phyloP scores from a whole-genome alignment of 306 rosid species.

The Ormosia semicastrata region DNA sequence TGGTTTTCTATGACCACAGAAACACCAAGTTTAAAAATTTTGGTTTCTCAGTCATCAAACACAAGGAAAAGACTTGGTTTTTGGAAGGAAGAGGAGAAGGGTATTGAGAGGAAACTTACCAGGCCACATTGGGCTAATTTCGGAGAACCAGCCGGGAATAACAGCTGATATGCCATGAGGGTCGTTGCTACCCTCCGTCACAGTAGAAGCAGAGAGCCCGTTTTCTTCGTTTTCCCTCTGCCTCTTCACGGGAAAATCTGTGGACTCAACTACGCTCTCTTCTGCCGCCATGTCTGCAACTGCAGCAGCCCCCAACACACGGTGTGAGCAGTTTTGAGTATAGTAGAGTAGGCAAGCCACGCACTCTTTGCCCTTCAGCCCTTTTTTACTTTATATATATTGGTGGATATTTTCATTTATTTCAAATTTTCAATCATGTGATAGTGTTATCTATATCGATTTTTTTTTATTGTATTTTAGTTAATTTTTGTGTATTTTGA shows the following conservation, averaged over 20 bases:
- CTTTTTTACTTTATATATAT: neutral
- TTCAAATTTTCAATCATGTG: too few species aligned
- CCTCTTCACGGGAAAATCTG: constrained; percentile 64
- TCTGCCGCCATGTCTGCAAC: constrained; percentile 53
- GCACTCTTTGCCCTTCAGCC: neutral
- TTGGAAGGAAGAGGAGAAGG: neutral
- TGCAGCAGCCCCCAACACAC: neutral
- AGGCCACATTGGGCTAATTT: constrained; percentile 99
- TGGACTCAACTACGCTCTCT: constrained; percentile 32
- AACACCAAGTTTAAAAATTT: neutral
- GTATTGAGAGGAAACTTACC: constrained; percentile 49
- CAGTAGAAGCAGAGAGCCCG: constrained; percentile 41
- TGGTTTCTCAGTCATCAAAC: neutral
- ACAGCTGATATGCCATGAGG: constrained; percentile 55
- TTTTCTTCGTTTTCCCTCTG: constrained; percentile 56
- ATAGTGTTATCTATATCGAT: too few species aligned
- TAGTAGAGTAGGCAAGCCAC: neutral
- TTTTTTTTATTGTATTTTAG: too few species aligned
- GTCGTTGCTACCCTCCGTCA: constrained; percentile 19
- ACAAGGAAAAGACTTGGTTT: neutral
- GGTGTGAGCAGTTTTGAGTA: neutral
- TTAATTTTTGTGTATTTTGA: too few species aligned
- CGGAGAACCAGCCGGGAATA: constrained; percentile 98
- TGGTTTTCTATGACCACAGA: neutral
- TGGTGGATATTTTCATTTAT: too few species aligned